phyloP scores from a whole-genome alignment of 1,139 yeast species.

The Candida tropicalis region DNA sequence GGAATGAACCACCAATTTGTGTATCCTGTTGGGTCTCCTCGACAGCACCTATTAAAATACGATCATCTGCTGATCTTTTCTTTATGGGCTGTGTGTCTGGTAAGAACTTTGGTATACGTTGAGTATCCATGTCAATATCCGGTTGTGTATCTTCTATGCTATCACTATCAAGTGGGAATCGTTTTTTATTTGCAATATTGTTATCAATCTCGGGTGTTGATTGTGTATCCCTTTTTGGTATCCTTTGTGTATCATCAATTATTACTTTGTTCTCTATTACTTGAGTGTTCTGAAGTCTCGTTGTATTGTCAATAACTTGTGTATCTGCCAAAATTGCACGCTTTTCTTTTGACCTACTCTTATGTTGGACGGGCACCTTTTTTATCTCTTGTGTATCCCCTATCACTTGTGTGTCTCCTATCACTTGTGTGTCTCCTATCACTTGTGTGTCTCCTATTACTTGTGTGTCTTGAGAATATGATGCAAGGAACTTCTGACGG shows the following conservation, averaged over 20 bases:
- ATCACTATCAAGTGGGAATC: neutral
- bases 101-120: constrained; percentile 4
- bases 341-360: no score
- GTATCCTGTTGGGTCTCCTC: neutral
- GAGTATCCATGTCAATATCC: constrained; percentile 4
- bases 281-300: no score
- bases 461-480: constrained; percentile 1
- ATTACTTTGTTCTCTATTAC: neutral
- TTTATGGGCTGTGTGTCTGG: constrained; percentile 13
- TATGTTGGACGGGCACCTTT: no score
- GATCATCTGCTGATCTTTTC: neutral
- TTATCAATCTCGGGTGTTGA: neutral
- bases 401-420: constrained; percentile 5
- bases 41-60: neutral
- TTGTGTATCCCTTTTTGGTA: neutral
- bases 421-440: neutral
- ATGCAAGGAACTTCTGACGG: neutral
- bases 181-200: constrained; percentile 5
- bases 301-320: constrained; percentile 5
- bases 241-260: constrained; percentile 9
- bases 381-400: neutral
- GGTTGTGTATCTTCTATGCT: neutral
- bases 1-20: neutral
- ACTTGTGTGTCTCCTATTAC: neutral
- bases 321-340: neutral